Base-by-base conservation (phyloP, 306 rosid genomes). In the Argentina anserina region DNA sequence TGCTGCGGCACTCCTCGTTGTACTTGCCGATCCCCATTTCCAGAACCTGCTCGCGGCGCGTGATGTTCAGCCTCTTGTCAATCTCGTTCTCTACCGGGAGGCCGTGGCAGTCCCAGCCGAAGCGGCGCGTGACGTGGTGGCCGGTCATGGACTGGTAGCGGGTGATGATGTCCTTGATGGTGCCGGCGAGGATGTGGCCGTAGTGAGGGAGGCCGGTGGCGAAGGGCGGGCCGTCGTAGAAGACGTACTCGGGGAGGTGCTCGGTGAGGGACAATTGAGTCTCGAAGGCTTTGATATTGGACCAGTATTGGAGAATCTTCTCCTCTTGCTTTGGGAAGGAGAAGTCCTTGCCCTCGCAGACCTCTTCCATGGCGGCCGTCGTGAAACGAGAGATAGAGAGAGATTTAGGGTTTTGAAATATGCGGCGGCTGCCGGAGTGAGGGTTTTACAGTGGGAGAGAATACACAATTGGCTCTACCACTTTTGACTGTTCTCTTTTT, bases 91-190 rank as follows among this genome's bases (percentile, higher is more conserved):
- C 97, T 14, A 94, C 92, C 5, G 98, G 98, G 67, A 94, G 85
- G 71, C 98, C 97, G 39, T 94, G 98, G 76, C 98, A 94, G 53
- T 94, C 98, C 98, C 98, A 94, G 64, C 97, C 98, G 75, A 94
- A 94, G 45, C 97, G 97, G 77, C 98, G 97, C 6, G 94, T 94
- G 74, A 94, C 97, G 46, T 94, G 98, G 76, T 83, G 87, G 55
- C 98, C 98, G 4, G 83, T 84, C 96, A 89, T 88, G 71, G 96
- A 74, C 18, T 91, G 97, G 82, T 88, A 91, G 49, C 98, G 91
- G 0, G 98, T 91, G 72, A 94, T 92, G 69, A 94, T 84, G 81
- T 94, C 98, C 76, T 94, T 94, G 83, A 94, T 94, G 25, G 98
- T 94, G 3, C 97, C 97, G 69, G 98, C 92, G 75, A 94, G 81